Conservation (phyloP, 2,329 filamentous ascomycete species). For the Neurospora crassa region DNA sequence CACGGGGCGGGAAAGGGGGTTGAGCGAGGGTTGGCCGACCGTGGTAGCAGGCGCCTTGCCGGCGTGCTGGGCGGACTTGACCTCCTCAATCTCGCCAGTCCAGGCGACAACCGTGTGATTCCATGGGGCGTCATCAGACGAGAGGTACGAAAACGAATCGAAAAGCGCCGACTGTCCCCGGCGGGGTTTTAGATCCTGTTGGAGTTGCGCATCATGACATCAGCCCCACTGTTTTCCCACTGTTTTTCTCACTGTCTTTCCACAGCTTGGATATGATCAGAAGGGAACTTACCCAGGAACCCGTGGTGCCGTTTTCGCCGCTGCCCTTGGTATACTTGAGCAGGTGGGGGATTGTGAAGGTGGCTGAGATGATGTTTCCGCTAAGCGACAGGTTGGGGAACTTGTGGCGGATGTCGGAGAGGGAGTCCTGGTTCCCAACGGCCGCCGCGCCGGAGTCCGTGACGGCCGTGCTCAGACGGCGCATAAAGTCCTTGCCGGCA, state of each 20-base stretch:
- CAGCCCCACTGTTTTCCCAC: slow-evolving; percentile 16
- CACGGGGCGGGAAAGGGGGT: slow-evolving; percentile 70
- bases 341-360: slow-evolving; percentile 53
- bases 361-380: slow-evolving; percentile 58
- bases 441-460: slow-evolving; percentile 24
- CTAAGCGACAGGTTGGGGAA: slow-evolving; percentile 49
- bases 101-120: slow-evolving; percentile 88
- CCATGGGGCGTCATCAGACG: slow-evolving; percentile 76
- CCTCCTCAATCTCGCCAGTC: slow-evolving; percentile 74
- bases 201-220: slow-evolving; percentile 13
- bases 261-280: slow-evolving; percentile 2
- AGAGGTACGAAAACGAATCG: slow-evolving; percentile 81
- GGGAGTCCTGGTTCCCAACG: slow-evolving; percentile 33
- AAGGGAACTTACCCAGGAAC: slow-evolving; percentile 40
- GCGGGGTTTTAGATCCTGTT: slow-evolving; percentile 62
- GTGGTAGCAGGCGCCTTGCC: slow-evolving; percentile 39
- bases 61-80: slow-evolving; percentile 35
- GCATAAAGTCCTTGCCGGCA: slow-evolving; percentile 32
- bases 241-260: background rate
- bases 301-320: slow-evolving; percentile 23
- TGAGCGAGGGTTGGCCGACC: slow-evolving; percentile 47
- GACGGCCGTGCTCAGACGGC: slow-evolving; percentile 31
- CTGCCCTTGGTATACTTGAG: slow-evolving; percentile 47
- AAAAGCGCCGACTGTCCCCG: slow-evolving; percentile 87
- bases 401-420: slow-evolving; percentile 44